A percentile compares a stretch with the other conserved stretches of the same genome.
Evolutionary conservation across 2,329 filamentous ascomycete species (phyloP).

Genomic region (Penicillium sp.): DNA sequence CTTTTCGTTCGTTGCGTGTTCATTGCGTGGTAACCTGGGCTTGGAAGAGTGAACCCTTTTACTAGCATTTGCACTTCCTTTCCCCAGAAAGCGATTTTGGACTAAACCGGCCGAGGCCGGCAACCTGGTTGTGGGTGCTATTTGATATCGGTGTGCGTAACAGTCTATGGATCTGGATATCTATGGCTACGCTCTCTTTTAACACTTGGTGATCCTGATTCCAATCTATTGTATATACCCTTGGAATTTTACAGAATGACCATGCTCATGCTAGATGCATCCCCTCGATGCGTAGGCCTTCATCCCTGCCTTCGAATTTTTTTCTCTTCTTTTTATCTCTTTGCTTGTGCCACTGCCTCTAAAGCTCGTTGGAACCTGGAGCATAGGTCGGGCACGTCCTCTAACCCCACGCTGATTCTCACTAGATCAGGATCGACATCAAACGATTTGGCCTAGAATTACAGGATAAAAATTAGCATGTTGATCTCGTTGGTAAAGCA

Average conservation of each 20-base stretch:
- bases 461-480: constrained; percentile 11
- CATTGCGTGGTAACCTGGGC: neutral
- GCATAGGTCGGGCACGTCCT: constrained; percentile 64
- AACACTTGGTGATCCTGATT: constrained; percentile 1
- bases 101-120: too few relatives aligned
- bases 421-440: constrained; percentile 77
- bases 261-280: neutral
- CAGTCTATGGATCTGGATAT: constrained; percentile 17
- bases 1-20: neutral
- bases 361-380: constrained; percentile 64
- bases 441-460: constrained; percentile 59
- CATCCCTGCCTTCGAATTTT: too few relatives aligned
- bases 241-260: constrained; percentile 1
- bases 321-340: constrained; percentile 5
- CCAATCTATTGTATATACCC: constrained; percentile 8
- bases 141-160: constrained; percentile 6
- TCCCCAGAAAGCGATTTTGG: too few relatives aligned
- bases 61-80: too few relatives aligned
- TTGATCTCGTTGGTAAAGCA: neutral
- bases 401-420: constrained; percentile 82
- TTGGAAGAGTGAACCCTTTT: too few relatives aligned
- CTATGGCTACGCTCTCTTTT: constrained; percentile 6
- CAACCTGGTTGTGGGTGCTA: constrained; percentile 2
- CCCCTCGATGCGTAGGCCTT: too few relatives aligned
- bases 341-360: constrained; percentile 44